These are phyloP conservation scores for Claviceps sorghi DNA, from an alignment of 2,329 filamentous ascomycete species.

Conservation along the genomic window DNA sequence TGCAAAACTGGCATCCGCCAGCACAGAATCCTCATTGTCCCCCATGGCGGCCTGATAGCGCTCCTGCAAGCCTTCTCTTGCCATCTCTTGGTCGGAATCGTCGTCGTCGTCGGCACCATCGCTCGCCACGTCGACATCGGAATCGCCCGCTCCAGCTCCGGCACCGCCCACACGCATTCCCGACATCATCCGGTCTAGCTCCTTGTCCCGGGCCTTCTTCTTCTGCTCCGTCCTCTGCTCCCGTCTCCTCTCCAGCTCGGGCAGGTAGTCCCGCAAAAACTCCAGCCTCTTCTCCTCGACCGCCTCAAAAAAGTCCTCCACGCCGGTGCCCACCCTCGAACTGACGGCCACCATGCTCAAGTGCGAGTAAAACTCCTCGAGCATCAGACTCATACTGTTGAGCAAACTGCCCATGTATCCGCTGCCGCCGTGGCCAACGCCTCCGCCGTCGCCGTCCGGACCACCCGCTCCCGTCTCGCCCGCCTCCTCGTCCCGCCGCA, in stretches of 20 bases:
- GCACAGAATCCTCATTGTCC: slow-evolving; percentile 36
- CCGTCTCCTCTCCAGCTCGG: slow-evolving; percentile 69
- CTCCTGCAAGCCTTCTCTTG: slow-evolving; percentile 53
- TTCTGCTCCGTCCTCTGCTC: slow-evolving; percentile 65
- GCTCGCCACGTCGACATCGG: slow-evolving; percentile 39
- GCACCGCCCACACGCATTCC: slow-evolving; percentile 51
- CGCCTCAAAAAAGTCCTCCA: slow-evolving; percentile 86
- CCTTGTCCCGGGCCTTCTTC: slow-evolving; percentile 55
- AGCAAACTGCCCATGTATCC: slow-evolving; percentile 94
- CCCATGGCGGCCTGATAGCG: slow-evolving; percentile 65
- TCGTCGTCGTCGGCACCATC: slow-evolving; percentile 38
- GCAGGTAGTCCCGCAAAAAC: slow-evolving; percentile 80
- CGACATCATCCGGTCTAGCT: slow-evolving; percentile 86
- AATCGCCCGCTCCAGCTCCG: slow-evolving; percentile 26
- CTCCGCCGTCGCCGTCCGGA: slow-evolving; percentile 45
- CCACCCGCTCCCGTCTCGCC: slow-evolving; percentile 64
- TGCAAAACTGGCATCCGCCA: slow-evolving; percentile 45
- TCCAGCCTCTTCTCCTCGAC: slow-evolving; percentile 78
- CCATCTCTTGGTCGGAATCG: slow-evolving; percentile 42
- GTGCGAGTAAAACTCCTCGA: slow-evolving; percentile 95
- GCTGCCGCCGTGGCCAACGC: slow-evolving; percentile 54
- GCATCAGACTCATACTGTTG: slow-evolving; percentile 94
- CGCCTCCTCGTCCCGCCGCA: slow-evolving; percentile 63
- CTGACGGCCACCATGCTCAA: slow-evolving; percentile 87
- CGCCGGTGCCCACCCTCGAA: slow-evolving; percentile 78